A percentile compares a stretch with the other conserved stretches of the same genome.
phyloP scores from a whole-genome alignment of 495 filamentous ascomycete genomes.

The Halenospora varia region DNA sequence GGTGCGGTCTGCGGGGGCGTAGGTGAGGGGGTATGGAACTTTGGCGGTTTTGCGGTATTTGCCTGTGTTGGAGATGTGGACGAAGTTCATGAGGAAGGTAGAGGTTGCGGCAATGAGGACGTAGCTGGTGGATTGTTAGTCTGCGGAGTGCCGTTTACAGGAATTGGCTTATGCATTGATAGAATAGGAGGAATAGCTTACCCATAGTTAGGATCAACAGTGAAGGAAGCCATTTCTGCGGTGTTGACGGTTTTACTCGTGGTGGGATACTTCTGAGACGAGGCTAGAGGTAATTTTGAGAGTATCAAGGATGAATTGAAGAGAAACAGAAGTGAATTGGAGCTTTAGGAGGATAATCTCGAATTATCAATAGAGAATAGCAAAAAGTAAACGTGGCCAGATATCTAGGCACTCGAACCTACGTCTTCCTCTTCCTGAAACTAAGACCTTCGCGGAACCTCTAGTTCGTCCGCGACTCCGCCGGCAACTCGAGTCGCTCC shows the following conservation, averaged over 20 bases:
- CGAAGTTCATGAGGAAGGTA: constrained; percentile 44
- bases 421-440: neutral
- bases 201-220: constrained; percentile 24
- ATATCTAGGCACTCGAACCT: neutral
- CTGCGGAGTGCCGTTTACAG: neutral
- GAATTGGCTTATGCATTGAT: neutral
- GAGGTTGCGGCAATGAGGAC: constrained; percentile 43
- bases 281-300: no score
- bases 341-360: no score
- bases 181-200: constrained; percentile 3
- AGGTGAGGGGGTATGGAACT: constrained; percentile 46
- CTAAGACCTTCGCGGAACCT: neutral
- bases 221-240: constrained; percentile 22
- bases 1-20: constrained; percentile 44
- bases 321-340: neutral
- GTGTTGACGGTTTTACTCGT: no score
- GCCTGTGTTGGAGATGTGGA: constrained; percentile 39
- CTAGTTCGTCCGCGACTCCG: neutral
- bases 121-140: constrained; percentile 32
- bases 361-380: no score
- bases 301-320: no score
- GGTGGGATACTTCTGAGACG: no score
- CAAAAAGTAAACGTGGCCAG: neutral
- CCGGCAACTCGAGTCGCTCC: neutral
- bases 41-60: constrained; percentile 40